Conservation (phyloP, 2,329 filamentous ascomycete genomes). For the Fusarium palustre region DNA sequence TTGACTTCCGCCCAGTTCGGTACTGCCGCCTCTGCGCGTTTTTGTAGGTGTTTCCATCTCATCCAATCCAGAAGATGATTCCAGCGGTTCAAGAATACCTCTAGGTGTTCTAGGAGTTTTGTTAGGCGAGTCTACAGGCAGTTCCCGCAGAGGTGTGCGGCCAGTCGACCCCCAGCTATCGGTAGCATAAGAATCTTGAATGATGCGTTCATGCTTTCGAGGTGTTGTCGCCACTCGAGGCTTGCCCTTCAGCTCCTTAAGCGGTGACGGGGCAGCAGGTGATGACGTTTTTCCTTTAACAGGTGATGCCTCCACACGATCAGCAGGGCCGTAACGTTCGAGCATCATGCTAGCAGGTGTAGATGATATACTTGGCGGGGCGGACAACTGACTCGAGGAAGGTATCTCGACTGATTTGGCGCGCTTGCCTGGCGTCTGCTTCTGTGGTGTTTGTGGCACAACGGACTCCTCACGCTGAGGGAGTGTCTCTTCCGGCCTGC, state of each 20-base stretch:
- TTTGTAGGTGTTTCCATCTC: conserved; percentile 45
- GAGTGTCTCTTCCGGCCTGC: conserved; percentile 7
- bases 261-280: conserved; percentile 36
- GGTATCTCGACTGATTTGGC: conserved; percentile 55
- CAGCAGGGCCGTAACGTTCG: conserved; percentile 53
- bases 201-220: conserved; percentile 50
- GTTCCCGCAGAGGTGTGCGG: conserved; percentile 39
- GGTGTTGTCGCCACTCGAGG: conserved; percentile 36
- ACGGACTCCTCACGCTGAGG: conserved; percentile 50
- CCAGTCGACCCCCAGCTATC: conserved; percentile 48
- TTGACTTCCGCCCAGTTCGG: conserved; percentile 39
- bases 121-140: conserved; percentile 28
- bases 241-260: conserved; percentile 41
- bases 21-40: conserved; percentile 32
- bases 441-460: conserved; percentile 58
- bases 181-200: conserved; percentile 60
- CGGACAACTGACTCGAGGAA: conserved; percentile 55
- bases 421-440: conserved; percentile 55
- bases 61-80: conserved; percentile 40
- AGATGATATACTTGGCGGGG: conserved; percentile 54
- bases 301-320: conserved; percentile 51
- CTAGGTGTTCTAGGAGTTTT: conserved; percentile 28
- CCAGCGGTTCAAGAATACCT: conserved; percentile 24
- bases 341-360: conserved; percentile 58
- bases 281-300: conserved; percentile 52